A percentile compares a stretch with the other conserved stretches of the same genome.
phyloP scores from a whole-genome alignment of 2,329 filamentous ascomycete species.

The Sclerotinia sclerotiorum region DNA sequence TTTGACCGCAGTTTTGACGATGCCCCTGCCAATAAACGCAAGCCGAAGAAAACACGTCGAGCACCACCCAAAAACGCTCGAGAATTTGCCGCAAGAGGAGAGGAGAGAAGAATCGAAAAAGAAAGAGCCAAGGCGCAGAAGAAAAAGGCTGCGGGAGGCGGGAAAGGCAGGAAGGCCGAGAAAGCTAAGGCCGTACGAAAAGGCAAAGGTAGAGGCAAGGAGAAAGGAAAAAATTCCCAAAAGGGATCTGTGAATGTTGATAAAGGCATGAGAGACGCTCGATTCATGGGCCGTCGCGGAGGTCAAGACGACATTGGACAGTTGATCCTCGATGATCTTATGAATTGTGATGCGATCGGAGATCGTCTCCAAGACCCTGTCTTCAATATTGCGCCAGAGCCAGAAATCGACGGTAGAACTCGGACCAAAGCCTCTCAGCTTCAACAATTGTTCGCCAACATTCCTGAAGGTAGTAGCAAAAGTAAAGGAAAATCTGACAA shows the following conservation, averaged over 20 bases:
- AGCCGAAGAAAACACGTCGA: conserved; percentile 29
- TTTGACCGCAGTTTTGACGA: conserved; percentile 19
- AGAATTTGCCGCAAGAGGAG: conserved; percentile 24
- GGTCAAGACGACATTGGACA: conserved; percentile 28
- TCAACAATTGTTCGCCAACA: conserved; percentile 33
- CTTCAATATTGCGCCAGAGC: conserved; percentile 28
- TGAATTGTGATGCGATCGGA: conserved; percentile 30
- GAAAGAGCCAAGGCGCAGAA: conserved; percentile 30
- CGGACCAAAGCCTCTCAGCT: conserved; percentile 34
- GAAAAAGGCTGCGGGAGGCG: conserved; percentile 24
- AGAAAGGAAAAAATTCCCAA: conserved; percentile 10
- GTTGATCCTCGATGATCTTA: conserved; percentile 31
- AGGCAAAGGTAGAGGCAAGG: conserved; percentile 24
- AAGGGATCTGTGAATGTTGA: conserved; percentile 22
- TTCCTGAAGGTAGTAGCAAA: conserved; percentile 31
- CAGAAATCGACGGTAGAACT: conserved; percentile 26
- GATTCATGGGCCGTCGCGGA: not conserved
- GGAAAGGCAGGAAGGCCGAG: conserved; percentile 6
- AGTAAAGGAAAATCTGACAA: conserved; percentile 40
- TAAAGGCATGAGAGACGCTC: not conserved
- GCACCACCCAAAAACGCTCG: conserved; percentile 30
- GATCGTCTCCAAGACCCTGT: conserved; percentile 33
- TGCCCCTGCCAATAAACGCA: conserved; percentile 15
- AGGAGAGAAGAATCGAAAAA: conserved; percentile 28
- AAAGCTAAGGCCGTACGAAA: conserved; percentile 23